Evolutionary conservation across 192 early-diverging fungal genomes (phyloP), one percentile per base, ranked within the genome.

Genomic region (Coemansia sp.): DNA sequence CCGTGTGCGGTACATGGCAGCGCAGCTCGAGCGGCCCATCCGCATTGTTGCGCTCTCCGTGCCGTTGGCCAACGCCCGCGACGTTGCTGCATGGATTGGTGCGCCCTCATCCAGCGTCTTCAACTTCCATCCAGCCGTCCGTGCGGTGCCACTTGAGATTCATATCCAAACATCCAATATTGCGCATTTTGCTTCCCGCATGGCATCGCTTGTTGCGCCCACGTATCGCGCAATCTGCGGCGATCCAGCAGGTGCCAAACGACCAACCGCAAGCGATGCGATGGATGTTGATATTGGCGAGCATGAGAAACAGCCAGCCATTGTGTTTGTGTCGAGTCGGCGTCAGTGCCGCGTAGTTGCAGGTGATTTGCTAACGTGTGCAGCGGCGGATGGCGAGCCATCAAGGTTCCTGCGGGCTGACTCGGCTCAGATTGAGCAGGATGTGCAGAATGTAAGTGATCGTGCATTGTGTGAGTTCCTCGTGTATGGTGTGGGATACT

Each of bases 41-140:
- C 91, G 97, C n/a, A 91, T 99, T 39, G 88, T 99, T 27, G 92
- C 88, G 16, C 75, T 99, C 63, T 88, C 93, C 48, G 89, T 92
- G 2, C 93, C 93, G 2, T 66, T 99, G 48, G 93, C 96, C 22
- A 99, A 99, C 74, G 96, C 96, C n/a, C 84, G 90, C n/a, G 97
- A 99, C 66, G 77, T 99, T 41, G 97, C 94, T 2, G 92, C 94
- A 65, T 99, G 97, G 97, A 92, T 99, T 62, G 95, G 94, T 35
- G 91, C 91, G 0, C 85, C 88, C 0, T 65, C 76, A 22, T 82
- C 86, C 4, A 83, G 86, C 6, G 88, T 94, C n/a, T 96, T 93
- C 75, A 99, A 95, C 73, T 99, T 99, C 82, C 88, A 91, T 41
- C 95, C 95, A 25, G 90, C 87, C 16, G 95, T 97, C 14, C 87